Evolutionary conservation across 2,329 filamentous ascomycete species (phyloP), one percentile per base, ranked within the genome.

Genomic region (Zymoseptoria brevis): DNA sequence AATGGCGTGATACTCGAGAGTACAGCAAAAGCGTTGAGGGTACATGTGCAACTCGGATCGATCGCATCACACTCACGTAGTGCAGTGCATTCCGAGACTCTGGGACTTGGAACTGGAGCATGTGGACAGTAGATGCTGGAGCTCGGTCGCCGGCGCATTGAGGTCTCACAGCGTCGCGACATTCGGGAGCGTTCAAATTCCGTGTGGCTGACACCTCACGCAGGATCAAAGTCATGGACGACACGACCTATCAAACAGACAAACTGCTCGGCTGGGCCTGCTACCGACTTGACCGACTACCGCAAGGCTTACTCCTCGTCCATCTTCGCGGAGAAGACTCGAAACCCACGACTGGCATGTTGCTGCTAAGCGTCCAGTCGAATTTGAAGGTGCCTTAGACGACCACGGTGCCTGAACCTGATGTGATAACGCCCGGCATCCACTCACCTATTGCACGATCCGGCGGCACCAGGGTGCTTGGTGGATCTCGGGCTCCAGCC

Each of bases 251-350:
- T 3, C 81, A 82, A 29, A 70, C 70, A 62, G 91, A 97, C 69
- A 83, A 87, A 60, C 74, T 96, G 58, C 87, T 90, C 9, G 90
- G 88, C 2, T 97, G 94, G 94, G 86, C 89, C 1, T 96, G 91
- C 69, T 86, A 96, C 66, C 82, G 91, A 48, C 82, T 97, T 21
- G 91, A 96, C 74, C 82, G 91, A 7, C 74, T 96, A 60, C 84
- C 84, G 61, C 77, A 82, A 35, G 93, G 94, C 0, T 88, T 89
- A 66, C 81, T 91, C 9, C 85, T 96, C 65, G 79, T 97, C 58
- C 87, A 87, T 67, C 76, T 97, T 59, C 79, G 88, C 63, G 86
- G 96, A 70, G 77, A 80, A 24, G 81, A 85, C 62, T 90, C 90
- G 0, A 76, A 79, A 29, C 74, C 83, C 58, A 87, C 83, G 2